Base-by-base conservation (phyloP, 805 yeast genomes). In the Cyberlindnera subsufficiens region DNA sequence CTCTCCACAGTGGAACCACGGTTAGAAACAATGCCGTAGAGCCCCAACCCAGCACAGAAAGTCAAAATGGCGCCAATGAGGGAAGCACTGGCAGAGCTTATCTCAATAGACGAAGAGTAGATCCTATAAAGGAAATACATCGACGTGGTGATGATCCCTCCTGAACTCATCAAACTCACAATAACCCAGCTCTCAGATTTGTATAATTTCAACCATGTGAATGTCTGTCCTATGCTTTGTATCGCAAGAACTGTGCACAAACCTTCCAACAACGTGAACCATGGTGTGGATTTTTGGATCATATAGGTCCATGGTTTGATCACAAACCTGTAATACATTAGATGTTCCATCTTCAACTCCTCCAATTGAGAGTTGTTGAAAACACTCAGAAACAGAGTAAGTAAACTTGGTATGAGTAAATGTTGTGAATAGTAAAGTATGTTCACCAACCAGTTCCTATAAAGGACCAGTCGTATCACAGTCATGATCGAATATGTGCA, bases 1-100 rank as follows among this genome's bases (percentile, higher is more conserved):
- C 89, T 77, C 64, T 93, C 99, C 40, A 90, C 74, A n/a, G 91
- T 81, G n/a, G 91, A 82, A 4, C 97, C 97, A 46, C 76, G 77
- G 6, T 83, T 82, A 2, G 91, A 78, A 17, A 85, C 74, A 30
- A 93, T 87, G 2, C 97, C 99, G 62, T 76, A 88, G 3, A 86
- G 61, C 1, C 96, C 88, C 31, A 93, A 61, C 16, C 86, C 78
- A 2, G 78, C 66, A 2, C 93, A 82, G 39, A 82, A 64, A 0
- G 97, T 86, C 47, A 93, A 71, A 6, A 86, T 80, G 2, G 90
- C 86, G 14, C 98, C 98, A 44, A 93, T 71, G 44, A 93, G 66
- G 0, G 96, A 82, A 1, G 97, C 95, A 32, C 84, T 78, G 38
- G 89, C 72, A 11, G 81, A 71, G 25, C 67, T 66, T 20, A 68